These are phyloP conservation scores for Fusarium goolgardi DNA, from an alignment of 2,329 filamentous ascomycete genomes.

Conservation along the genomic window DNA sequence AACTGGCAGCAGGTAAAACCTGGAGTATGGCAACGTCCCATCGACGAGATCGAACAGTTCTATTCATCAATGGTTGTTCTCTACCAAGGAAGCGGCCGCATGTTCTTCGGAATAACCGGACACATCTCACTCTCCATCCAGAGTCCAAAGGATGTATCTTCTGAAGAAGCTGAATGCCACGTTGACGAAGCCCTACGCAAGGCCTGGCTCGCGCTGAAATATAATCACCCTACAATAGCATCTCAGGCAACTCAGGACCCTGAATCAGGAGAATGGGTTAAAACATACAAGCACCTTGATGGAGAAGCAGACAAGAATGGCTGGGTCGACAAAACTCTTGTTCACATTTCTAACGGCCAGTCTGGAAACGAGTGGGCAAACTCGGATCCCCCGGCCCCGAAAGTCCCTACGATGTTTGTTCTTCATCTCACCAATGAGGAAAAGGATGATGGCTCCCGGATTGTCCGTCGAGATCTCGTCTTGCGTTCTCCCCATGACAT, in stretches of 20 bases:
- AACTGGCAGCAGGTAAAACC: slow-evolving; percentile 45
- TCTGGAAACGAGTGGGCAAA: slow-evolving; percentile 52
- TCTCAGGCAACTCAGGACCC: slow-evolving; percentile 42
- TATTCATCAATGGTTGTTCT: slow-evolving; percentile 53
- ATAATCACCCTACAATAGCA: slow-evolving; percentile 52
- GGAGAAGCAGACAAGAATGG: slow-evolving; percentile 21
- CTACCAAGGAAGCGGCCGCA: slow-evolving; percentile 53
- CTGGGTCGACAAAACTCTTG: slow-evolving; percentile 51
- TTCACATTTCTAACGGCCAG: slow-evolving; percentile 38
- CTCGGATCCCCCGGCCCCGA: slow-evolving; percentile 50
- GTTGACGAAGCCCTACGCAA: slow-evolving; percentile 49
- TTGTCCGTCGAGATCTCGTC: slow-evolving; percentile 48
- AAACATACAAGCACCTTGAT: slow-evolving; percentile 31
- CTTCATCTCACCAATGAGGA: slow-evolving; percentile 26
- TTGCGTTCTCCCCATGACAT: slow-evolving; percentile 55
- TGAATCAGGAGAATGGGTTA: slow-evolving; percentile 41
- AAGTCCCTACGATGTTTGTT: slow-evolving; percentile 51
- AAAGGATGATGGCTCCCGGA: fast-evolving
- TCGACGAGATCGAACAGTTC: slow-evolving; percentile 57
- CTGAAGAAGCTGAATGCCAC: slow-evolving; percentile 9
- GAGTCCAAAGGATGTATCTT: neutral
- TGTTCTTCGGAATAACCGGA: slow-evolving; percentile 57
- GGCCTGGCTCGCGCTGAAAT: slow-evolving; percentile 52
- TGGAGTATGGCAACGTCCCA: slow-evolving; percentile 50
- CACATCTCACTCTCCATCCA: slow-evolving; percentile 49